Percentiles rank a stretch among this genome's conserved stretches.
phyloP scores from a whole-genome alignment of 805 yeast genomes.

The Wickerhamomyces subpelliculosus region DNA sequence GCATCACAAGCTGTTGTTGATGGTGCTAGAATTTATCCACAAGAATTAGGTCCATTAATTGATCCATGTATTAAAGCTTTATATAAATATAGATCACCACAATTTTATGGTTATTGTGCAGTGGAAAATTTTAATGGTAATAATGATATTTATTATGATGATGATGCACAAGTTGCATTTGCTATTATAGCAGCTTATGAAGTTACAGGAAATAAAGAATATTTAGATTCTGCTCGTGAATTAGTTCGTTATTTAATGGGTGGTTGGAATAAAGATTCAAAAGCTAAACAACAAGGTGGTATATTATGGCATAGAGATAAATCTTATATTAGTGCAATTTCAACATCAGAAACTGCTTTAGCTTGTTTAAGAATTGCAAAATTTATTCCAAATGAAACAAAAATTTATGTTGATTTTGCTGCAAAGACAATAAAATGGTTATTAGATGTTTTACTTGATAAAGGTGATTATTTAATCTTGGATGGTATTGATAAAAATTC shows the following conservation, averaged over 20 bases:
- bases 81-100: constrained; percentile 42
- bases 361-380: constrained; percentile 51
- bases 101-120: constrained; percentile 55
- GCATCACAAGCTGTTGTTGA: constrained; percentile 63
- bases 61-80: constrained; percentile 45
- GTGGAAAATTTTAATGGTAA: constrained; percentile 54
- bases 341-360: constrained; percentile 62
- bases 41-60: constrained; percentile 46
- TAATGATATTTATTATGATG: constrained; percentile 63
- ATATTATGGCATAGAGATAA: constrained; percentile 60
- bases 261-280: constrained; percentile 40
- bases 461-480: constrained; percentile 44
- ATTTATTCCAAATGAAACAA: constrained; percentile 41
- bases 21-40: constrained; percentile 43
- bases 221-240: constrained; percentile 49
- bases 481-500: constrained; percentile 47
- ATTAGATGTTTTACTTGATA: constrained; percentile 43
- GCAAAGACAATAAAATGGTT: constrained; percentile 53
- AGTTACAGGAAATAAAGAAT: constrained; percentile 49
- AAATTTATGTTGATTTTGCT: constrained; percentile 50
- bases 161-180: constrained; percentile 68
- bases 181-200: constrained; percentile 62
- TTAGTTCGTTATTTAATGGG: constrained; percentile 56
- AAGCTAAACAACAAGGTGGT: constrained; percentile 40
- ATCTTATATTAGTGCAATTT: constrained; percentile 55